These are phyloP conservation scores for Pseudozyma sp. DNA, from an alignment of 1,284 basidiomycete genomes.

Conservation along the genomic window DNA sequence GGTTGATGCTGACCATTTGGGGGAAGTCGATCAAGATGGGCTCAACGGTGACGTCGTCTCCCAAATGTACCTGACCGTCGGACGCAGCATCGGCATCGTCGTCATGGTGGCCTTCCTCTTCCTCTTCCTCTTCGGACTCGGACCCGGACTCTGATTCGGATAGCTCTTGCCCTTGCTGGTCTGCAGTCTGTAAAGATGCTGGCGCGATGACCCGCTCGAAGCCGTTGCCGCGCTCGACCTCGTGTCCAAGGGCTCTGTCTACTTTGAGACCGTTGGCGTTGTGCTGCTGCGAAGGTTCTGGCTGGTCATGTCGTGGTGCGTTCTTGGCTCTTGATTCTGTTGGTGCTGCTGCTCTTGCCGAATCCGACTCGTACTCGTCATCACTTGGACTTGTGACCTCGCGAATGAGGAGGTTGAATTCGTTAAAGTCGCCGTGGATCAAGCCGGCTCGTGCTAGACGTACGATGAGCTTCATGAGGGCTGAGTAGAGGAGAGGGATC, in stretches of 20 bases:
- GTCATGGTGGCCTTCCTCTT: slow-evolving; percentile 40
- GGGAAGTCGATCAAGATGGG: slow-evolving; percentile 98
- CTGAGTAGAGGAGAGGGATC: slow-evolving; percentile 87
- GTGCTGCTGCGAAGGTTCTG: not conserved
- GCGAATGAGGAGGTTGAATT: slow-evolving; percentile 96
- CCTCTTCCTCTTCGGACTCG: slow-evolving; percentile 47
- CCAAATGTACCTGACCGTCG: slow-evolving; percentile 78
- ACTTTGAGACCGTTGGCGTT: slow-evolving; percentile 9
- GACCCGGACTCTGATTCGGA: not conserved
- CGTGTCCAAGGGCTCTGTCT: slow-evolving; percentile 25
- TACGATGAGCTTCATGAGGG: slow-evolving; percentile 94
- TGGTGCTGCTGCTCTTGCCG: slow-evolving; percentile 12
- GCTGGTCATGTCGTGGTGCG: not conserved
- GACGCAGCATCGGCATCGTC: slow-evolving; percentile 76
- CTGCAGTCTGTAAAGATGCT: slow-evolving; percentile 21
- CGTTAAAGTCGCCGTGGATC: slow-evolving; percentile 99
- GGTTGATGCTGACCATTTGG: slow-evolving; percentile 98
- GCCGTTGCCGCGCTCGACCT: slow-evolving; percentile 59
- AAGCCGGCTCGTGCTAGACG: slow-evolving; percentile 91
- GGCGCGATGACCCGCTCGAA: slow-evolving; percentile 54
- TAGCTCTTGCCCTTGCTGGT: slow-evolving; percentile 1
- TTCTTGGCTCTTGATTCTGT: slow-evolving; percentile 19
- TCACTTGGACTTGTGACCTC: slow-evolving; percentile 60
- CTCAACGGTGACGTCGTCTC: slow-evolving; percentile 78
- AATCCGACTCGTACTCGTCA: slow-evolving; percentile 30